Base-by-base conservation (phyloP, 179 eudicot genomes). In the Corrigiola litoralis region DNA sequence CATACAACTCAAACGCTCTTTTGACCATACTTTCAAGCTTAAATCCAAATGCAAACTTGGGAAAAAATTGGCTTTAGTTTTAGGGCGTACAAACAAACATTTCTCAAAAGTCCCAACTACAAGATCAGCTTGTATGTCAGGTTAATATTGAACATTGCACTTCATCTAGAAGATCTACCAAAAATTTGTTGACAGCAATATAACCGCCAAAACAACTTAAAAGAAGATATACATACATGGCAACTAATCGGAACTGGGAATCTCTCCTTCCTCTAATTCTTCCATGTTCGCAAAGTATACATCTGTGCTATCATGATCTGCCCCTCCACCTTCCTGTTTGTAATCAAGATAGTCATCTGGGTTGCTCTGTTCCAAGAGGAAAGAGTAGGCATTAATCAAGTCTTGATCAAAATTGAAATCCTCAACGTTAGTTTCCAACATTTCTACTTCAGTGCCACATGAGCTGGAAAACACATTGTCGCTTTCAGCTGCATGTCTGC, bases 221-320 rank as follows among this genome's bases (percentile, higher is more conserved):
- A 8, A 48, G 14, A 24, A 20, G 7, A 45, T 21, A 57, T 31
- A 7, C 11, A 58, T 0, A 25, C 9, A 48, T 10, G 49, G 36
- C 23, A 31, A 31, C 69, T 67, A 67, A 38, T 74, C 60, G 34
- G 48, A 55, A 33, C 13, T 34, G 13, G 81, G 84, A 50, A 92
- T 87, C 77, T 94, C 99, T 56, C 98, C 95, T 79, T 92, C 98
- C 73, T 92, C 98, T 54, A 85, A 66, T 55, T 85, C 97, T 50
- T 86, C 92, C 44, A 74, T 47, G 12, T 58, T 74, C 17, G 73
- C 65, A 16, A 71, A 64, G 67, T 17, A 38, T 17, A 31, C 59
- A 72, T 61, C 65, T 23, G 63, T 40, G 58, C 32, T 64, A 23
- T 38, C 28, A 10, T 20, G 63, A 53, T 58, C 80, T 4, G 24